Evolutionary conservation across 306 rosid species (phyloP).

Genomic region (Malus sieversii): DNA sequence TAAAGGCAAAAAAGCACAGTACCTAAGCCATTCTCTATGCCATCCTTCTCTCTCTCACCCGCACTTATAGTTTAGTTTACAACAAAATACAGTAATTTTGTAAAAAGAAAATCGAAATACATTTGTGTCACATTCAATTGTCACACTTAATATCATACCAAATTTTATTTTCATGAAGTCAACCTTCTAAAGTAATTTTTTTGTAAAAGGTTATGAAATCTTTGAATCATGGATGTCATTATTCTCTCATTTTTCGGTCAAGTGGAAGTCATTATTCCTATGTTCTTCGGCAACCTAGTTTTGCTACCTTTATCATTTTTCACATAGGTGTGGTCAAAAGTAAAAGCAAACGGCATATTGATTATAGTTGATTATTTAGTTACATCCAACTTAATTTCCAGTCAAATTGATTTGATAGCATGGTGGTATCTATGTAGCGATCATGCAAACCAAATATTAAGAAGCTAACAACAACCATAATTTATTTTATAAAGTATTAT

Average conservation of each 20-base stretch:
- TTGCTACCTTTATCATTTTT: not conserved
- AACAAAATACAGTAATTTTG: no score
- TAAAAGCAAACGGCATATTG: not conserved
- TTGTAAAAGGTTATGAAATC: not conserved
- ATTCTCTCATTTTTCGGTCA: not conserved
- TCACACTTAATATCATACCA: no score
- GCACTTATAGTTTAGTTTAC: no score
- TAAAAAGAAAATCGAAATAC: no score
- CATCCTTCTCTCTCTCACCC: no score
- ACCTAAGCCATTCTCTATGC: no score
- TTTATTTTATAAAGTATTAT: no score
- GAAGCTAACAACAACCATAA: not conserved
- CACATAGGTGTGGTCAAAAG: not conserved
- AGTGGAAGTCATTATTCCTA: not conserved
- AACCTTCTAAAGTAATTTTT: not conserved
- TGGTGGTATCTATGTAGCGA: not conserved
- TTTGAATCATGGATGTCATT: not conserved
- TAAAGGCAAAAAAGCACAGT: no score
- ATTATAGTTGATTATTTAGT: not conserved
- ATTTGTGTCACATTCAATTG: no score
- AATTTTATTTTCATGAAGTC: no score
- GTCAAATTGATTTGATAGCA: not conserved
- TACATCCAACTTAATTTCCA: not conserved
- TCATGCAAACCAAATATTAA: not conserved
- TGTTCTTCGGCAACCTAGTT: not conserved